Evolutionary conservation across 495 filamentous ascomycete species (phyloP).

Genomic region (Niebla homalea): DNA sequence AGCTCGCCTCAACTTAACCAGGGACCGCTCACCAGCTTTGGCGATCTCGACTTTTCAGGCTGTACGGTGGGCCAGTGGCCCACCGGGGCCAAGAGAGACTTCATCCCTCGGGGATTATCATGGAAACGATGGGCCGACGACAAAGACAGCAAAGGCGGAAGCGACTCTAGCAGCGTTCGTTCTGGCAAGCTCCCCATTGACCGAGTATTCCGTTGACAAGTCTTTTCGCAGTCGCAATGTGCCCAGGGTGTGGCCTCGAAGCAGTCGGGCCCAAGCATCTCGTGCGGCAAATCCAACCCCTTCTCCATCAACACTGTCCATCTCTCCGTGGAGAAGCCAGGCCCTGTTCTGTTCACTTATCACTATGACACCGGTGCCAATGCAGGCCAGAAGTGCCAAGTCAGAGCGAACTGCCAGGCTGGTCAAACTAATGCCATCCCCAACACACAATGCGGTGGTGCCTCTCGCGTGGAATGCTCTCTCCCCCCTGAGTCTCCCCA

Average conservation of each 20-base stretch:
- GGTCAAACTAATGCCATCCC: constrained; percentile 52
- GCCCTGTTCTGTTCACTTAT: constrained; percentile 68
- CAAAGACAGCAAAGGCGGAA: constrained; percentile 1
- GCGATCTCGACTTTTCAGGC: constrained; percentile 57
- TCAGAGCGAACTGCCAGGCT: constrained; percentile 48
- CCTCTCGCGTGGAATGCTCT: constrained; percentile 62
- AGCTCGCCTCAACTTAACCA: constrained; percentile 32
- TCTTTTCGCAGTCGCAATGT: constrained; percentile 55
- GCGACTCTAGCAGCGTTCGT: too few relatives aligned
- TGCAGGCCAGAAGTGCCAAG: constrained; percentile 56
- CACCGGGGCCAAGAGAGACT: constrained; percentile 26
- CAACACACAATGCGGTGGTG: constrained; percentile 88
- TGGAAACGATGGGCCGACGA: constrained; percentile 1
- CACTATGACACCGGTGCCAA: constrained; percentile 55
- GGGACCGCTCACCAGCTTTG: constrained; percentile 54
- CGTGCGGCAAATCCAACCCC: constrained; percentile 29
- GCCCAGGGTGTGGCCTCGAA: constrained; percentile 17
- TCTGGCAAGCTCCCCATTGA: background rate
- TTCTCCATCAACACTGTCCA: constrained; percentile 63
- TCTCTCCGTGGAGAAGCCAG: constrained; percentile 57
- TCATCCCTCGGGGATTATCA: constrained; percentile 9
- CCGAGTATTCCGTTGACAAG: constrained; percentile 42
- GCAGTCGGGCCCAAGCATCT: constrained; percentile 48
- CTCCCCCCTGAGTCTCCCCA: constrained; percentile 44
- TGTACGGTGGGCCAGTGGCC: constrained; percentile 29